Conservation (phyloP, 2,329 filamentous ascomycete species). For the Penicillium psychrosexuale region DNA sequence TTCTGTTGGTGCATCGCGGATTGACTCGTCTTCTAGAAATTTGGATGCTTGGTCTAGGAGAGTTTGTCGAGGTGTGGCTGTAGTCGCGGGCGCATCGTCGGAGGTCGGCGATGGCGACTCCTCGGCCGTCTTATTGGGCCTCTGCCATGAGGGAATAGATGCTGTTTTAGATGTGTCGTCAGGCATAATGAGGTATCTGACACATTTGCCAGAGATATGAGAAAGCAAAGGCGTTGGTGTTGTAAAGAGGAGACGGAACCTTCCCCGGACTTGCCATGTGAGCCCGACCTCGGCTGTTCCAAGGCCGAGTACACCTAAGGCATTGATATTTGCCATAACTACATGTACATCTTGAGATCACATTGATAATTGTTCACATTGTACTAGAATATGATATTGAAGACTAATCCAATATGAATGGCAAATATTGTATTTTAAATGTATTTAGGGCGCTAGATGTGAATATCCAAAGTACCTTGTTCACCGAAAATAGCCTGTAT, state of each 20-base stretch:
- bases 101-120: conserved; percentile 22
- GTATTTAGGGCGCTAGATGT: background rate
- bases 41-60: conserved; percentile 65
- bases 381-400: background rate
- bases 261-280: conserved; percentile 29
- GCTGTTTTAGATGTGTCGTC: conserved; percentile 31
- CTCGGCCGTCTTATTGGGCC: conserved; percentile 32
- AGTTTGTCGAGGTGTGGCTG: conserved; percentile 26
- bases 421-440: background rate
- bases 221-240: background rate
- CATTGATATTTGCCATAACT: background rate
- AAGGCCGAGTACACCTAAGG: conserved; percentile 8
- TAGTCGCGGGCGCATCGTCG: conserved; percentile 23
- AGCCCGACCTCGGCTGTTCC: conserved; percentile 28
- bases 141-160: conserved; percentile 44
- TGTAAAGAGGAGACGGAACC: conserved; percentile 7
- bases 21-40: conserved; percentile 72
- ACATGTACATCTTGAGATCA: background rate
- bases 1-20: conserved; percentile 65
- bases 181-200: conserved; percentile 28
- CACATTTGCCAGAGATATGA: background rate
- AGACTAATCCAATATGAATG: no score
- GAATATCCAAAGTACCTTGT: background rate
- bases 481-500: background rate
- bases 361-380: background rate